Evolutionary conservation across 495 filamentous ascomycete genomes (phyloP), one percentile per base, ranked within the genome.

Genomic region (Hyaloscypha finlandica): DNA sequence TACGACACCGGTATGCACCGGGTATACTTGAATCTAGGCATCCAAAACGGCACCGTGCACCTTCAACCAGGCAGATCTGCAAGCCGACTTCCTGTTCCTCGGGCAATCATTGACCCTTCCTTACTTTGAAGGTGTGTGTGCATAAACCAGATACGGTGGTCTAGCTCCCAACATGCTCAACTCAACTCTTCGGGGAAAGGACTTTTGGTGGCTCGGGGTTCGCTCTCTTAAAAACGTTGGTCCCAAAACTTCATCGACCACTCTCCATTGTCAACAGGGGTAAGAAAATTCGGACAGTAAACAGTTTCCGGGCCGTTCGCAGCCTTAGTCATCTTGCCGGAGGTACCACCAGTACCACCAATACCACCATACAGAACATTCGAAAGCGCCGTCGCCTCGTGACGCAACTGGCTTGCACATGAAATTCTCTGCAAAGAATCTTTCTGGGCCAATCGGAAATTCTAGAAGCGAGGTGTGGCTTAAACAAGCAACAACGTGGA

Each of bases 151-250:
- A 48, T 48, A 48, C 4, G 14, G 9, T 48, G 16, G 42, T 16
- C 9, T 48, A 48, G 42, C 42, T 48, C 42, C 42, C 42, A 48
- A 48, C 42, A 48, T 48, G 42, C 16, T 48, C 42, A 48, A 12
- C 9, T 14, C 42, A 4, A 11, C 16, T 48, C 4, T 37, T 37
- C 35, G 12, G 35, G 35, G 35, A 37, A 6, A 25, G 25, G 25
- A 2, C 25, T 25, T 25, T 6, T 37, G 8, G 35, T 1, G 12
- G 35, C 8, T 37, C 12, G 35, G 35, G 35, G 12, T 59, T 37
- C 56, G 56, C 32, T 35, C 56, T 59, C 29, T 58, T n/a, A 37
- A 59, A 59, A 59, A 8, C n/a, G 56, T 59, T 59, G 56, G 56
- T 37, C 56, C 56, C 6, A 6, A 29, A 29, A 6, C 35, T 37